phyloP scores from a whole-genome alignment of 1,284 basidiomycete species.

The Neolentinus lepideus region DNA sequence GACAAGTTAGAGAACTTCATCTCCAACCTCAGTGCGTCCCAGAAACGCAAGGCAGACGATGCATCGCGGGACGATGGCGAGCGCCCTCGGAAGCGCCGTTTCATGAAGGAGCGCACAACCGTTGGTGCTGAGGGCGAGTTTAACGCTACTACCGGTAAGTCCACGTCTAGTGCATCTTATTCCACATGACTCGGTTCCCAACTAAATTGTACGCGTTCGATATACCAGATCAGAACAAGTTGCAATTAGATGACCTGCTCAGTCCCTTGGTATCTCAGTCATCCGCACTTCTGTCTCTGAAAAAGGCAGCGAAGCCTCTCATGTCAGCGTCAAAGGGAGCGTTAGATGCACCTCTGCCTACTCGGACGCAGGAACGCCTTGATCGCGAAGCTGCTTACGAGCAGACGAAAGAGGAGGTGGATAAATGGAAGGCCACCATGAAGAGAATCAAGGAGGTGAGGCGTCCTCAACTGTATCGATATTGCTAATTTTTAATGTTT shows the following conservation, averaged over 20 bases:
- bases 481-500: neutral
- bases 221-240: constrained; percentile 37
- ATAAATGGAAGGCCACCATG: constrained; percentile 93
- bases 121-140: constrained; percentile 74
- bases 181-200: constrained; percentile 3
- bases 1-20: constrained; percentile 69
- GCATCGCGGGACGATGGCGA: constrained; percentile 21
- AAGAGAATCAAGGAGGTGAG: constrained; percentile 73
- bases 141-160: constrained; percentile 42
- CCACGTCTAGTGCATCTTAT: constrained; percentile 4
- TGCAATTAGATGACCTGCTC: constrained; percentile 72
- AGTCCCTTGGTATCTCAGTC: constrained; percentile 55
- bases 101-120: constrained; percentile 68
- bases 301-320: constrained; percentile 61
- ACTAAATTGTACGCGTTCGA: no score
- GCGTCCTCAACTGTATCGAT: constrained; percentile 4
- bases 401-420: constrained; percentile 85
- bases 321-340: constrained; percentile 49
- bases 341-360: constrained; percentile 82
- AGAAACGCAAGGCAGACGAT: constrained; percentile 63
- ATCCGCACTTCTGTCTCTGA: constrained; percentile 54
- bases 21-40: constrained; percentile 55
- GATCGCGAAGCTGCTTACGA: constrained; percentile 95
- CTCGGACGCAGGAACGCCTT: constrained; percentile 81
- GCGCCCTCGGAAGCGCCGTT: constrained; percentile 46